Percentiles rank a stretch among this genome's conserved stretches.
phyloP scores from a whole-genome alignment of 225 moss, liverwort and hornwort genomes.

The Climacium dendroides region DNA sequence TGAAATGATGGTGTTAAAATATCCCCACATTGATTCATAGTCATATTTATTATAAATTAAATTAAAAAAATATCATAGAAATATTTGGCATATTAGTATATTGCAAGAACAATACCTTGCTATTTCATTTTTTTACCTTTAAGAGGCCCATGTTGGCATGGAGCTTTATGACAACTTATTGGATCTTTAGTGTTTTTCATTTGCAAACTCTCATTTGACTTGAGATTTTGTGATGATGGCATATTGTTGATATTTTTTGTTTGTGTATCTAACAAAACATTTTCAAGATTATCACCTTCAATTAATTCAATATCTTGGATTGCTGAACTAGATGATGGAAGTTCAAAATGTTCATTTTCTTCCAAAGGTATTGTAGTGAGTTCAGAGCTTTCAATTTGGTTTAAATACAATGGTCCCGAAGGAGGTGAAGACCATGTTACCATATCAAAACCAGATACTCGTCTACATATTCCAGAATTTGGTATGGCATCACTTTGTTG shows the following conservation, averaged over 20 bases:
- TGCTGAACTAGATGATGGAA: not conserved
- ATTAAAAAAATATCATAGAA: not conserved
- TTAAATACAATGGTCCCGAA: not conserved
- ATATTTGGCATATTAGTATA: not conserved
- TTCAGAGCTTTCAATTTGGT: not conserved
- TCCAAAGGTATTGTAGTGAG: not conserved
- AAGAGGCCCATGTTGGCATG: conserved; percentile 12
- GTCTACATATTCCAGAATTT: not conserved
- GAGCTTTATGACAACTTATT: not conserved
- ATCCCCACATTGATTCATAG: not conserved
- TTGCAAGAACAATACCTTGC: not conserved
- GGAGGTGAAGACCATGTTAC: not conserved
- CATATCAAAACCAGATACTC: not conserved
- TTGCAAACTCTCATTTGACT: not conserved
- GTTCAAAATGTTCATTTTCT: not conserved
- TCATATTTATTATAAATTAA: too few relatives aligned
- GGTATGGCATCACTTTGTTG: not conserved
- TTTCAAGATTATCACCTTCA: not conserved
- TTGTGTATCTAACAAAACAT: not conserved
- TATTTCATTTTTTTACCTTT: not conserved
- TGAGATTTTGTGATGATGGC: not conserved
- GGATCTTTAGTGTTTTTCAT: not conserved
- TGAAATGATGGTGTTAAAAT: not conserved
- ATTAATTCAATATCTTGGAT: not conserved
- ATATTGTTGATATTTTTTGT: not conserved